These are phyloP conservation scores for Colletotrichum acutatum DNA, from an alignment of 2,329 filamentous ascomycete species.

Conservation along the genomic window DNA sequence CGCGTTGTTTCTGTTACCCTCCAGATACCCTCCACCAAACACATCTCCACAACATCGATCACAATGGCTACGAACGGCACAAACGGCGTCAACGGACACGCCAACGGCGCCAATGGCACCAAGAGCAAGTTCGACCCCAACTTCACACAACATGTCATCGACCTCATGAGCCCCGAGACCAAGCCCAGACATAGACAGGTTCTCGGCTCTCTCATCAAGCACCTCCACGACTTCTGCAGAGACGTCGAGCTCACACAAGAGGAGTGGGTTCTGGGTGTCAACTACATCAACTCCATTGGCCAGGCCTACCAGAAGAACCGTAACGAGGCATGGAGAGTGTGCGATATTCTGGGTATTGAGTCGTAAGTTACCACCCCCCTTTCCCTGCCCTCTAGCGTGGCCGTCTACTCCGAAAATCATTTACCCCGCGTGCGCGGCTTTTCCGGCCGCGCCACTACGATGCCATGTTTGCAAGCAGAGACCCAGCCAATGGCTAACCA, in stretches of 20 bases:
- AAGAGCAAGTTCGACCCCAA: conserved; percentile 35
- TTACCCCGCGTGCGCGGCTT: conserved; percentile 1
- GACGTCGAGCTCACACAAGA: conserved; percentile 35
- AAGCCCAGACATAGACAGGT: conserved; percentile 30
- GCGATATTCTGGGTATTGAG: conserved; percentile 34
- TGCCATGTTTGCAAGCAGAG: neutral
- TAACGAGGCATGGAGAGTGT: conserved; percentile 36
- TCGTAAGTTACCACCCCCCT: conserved; percentile 14
- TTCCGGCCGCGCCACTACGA: neutral
- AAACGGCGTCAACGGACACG: conserved; percentile 28
- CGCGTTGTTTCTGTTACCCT: neutral
- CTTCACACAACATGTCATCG: conserved; percentile 37
- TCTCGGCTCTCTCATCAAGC: conserved; percentile 33
- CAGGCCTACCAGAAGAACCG: conserved; percentile 37
- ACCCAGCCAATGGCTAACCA: neutral
- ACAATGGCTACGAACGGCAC: conserved; percentile 31
- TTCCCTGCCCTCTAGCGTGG: neutral
- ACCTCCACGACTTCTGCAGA: conserved; percentile 34
- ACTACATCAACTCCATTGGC: conserved; percentile 36
- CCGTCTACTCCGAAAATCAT: neutral
- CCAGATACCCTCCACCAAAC: neutral
- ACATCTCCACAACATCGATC: neutral
- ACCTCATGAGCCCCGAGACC: conserved; percentile 36
- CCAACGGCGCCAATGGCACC: conserved; percentile 12
- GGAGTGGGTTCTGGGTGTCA: conserved; percentile 34